Conservation (phyloP, 2,329 filamentous ascomycete genomes). For the Trichoderma atroviride region DNA sequence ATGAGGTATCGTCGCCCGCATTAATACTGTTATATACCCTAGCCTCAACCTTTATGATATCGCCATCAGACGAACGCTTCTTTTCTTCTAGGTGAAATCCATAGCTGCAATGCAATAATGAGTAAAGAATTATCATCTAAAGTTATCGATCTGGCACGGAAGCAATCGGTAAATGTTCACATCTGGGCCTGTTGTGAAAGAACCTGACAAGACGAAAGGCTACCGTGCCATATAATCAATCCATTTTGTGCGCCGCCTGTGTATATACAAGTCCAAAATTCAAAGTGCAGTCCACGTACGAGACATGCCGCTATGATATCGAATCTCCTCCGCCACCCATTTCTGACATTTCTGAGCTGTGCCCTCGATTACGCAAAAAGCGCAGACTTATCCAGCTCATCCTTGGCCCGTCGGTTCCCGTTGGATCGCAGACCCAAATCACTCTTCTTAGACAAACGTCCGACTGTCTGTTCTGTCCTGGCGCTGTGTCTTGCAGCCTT, state of each 20-base stretch:
- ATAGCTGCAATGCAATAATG: neutral
- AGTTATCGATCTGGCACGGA: neutral
- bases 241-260: slow-evolving; percentile 19
- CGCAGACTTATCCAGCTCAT: slow-evolving; percentile 74
- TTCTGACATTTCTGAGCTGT: neutral
- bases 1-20: neutral
- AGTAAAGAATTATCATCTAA: neutral
- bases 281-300: neutral
- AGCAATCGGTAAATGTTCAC: neutral
- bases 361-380: slow-evolving; percentile 68
- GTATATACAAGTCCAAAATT: slow-evolving; percentile 15
- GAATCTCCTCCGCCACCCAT: neutral
- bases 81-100: neutral
- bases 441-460: slow-evolving; percentile 72
- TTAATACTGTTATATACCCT: neutral
- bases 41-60: neutral
- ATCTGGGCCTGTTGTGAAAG: neutral
- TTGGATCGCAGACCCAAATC: slow-evolving; percentile 73
- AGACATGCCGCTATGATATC: neutral
- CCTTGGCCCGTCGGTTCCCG: slow-evolving; percentile 63
- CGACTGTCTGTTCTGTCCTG: slow-evolving; percentile 72
- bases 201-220: slow-evolving; percentile 4
- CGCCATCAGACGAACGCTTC: neutral
- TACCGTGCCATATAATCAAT: slow-evolving; percentile 17
- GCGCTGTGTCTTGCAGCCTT: slow-evolving; percentile 79